Evolutionary conservation across 139 green algal species (phyloP), one percentile per base, ranked within the genome.

Genomic region (Chlorella sp.): DNA sequence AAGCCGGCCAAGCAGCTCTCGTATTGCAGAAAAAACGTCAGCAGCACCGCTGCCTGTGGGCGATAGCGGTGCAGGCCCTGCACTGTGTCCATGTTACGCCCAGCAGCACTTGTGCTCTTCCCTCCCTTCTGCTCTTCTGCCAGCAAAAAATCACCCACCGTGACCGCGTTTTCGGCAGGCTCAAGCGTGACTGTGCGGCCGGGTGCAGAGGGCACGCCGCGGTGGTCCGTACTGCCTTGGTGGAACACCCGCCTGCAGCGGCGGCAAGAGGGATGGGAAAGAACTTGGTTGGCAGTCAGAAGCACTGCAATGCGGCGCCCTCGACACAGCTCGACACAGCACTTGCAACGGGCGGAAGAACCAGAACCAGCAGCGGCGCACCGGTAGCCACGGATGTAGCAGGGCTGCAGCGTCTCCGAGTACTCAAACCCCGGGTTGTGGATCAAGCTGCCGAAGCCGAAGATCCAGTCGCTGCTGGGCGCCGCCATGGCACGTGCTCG

Each of bases 111-210:
- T n/a, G n/a, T n/a, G n/a, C n/a, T n/a, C n/a, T n/a, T n/a, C n/a
- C n/a, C n/a, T n/a, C n/a, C 18, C 62, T 34, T 3, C 26, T 32
- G 6, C 6, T 21, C 7, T 36, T 36, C 20, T 3, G n/a, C 69
- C 23, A 13, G 70, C 47, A 26, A 28, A 5, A 5, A 2, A 38
- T 85, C n/a, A 28, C n/a, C 70, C 79, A 92, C 90, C 74, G 89
- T 94, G 5, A 89, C 38, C 0, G 82, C 85, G 4, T 65, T 67
- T 20, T 64, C 28, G 17, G 85, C 63, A 17, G 55, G 64, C 23
- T 87, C 85, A 13, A 97, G 86, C 3, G 94, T 97, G 17, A 95
- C 94, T 0, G 94, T 97, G 3, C 93, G 80, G 4, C 93, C 93
- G 30, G 94, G 93, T 15, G 75, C 71, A 64, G 91, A 88, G 0